Percentiles rank a stretch among this genome's conserved stretches.
Evolutionary conservation across 768 basidiomycete genomes (phyloP).

Genomic region (Phlegmacium glaucopus): DNA sequence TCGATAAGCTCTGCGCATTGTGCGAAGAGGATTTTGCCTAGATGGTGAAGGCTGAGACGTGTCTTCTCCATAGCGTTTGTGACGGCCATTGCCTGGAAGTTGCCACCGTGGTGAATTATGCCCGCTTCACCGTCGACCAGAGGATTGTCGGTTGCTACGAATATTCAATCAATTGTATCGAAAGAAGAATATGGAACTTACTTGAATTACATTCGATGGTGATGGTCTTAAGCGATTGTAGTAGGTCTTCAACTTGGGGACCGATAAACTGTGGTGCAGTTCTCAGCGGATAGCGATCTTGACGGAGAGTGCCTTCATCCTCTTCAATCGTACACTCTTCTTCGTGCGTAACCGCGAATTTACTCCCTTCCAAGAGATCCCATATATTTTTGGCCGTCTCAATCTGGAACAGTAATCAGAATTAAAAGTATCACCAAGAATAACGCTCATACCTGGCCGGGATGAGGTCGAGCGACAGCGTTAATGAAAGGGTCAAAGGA

Average conservation of each 20-base stretch:
- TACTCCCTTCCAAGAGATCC: conserved; percentile 64
- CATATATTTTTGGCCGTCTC: conserved; percentile 70
- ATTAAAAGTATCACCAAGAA: neutral
- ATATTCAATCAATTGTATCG: neutral
- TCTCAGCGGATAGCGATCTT: conserved; percentile 75
- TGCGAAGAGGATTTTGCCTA: conserved; percentile 67
- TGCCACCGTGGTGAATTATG: conserved; percentile 76
- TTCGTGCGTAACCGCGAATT: conserved; percentile 64
- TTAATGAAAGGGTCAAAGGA: conserved; percentile 82
- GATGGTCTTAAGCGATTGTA: conserved; percentile 59
- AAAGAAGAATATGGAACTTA: conserved; percentile 30
- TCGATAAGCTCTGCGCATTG: conserved; percentile 72
- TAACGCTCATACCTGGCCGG: conserved; percentile 53
- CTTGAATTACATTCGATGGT: conserved; percentile 81
- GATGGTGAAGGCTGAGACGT: conserved; percentile 64
- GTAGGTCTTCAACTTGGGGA: conserved; percentile 79
- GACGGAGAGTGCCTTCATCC: conserved; percentile 71
- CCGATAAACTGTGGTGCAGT: conserved; percentile 85
- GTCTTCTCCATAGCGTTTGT: conserved; percentile 89
- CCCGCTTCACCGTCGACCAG: conserved; percentile 68
- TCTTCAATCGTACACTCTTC: conserved; percentile 69
- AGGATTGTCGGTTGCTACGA: conserved; percentile 81
- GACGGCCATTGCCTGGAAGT: conserved; percentile 87
- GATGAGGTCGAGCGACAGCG: conserved; percentile 72
- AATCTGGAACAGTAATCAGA: conserved; percentile 34